These are phyloP conservation scores for Cubamyces lactineus DNA, from an alignment of 768 basidiomycete species.

Conservation along the genomic window DNA sequence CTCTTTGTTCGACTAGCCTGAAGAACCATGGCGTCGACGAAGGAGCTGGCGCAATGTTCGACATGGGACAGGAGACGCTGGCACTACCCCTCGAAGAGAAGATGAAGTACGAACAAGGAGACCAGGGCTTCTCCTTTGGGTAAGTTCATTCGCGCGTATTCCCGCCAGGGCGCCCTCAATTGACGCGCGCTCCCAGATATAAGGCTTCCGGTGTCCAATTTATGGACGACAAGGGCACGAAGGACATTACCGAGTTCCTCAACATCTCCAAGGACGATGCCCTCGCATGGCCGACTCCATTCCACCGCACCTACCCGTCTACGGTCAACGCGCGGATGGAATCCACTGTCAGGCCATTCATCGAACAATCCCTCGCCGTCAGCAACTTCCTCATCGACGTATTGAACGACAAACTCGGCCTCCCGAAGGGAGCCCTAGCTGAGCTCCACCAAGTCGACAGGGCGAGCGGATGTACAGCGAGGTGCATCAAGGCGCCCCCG, in stretches of 20 bases:
- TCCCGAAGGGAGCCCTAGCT: constrained; percentile 37
- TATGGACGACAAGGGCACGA: constrained; percentile 38
- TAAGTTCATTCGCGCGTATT: not conserved
- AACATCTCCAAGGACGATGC: constrained; percentile 43
- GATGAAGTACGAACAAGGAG: constrained; percentile 47
- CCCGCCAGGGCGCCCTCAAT: not conserved
- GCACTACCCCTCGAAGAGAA: constrained; percentile 46
- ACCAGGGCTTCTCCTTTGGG: constrained; percentile 46
- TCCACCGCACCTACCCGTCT: constrained; percentile 39
- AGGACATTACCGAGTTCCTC: constrained; percentile 40
- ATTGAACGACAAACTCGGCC: constrained; percentile 37
- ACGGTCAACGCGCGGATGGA: constrained; percentile 37
- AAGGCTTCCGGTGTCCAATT: constrained; percentile 38
- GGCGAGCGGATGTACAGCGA: constrained; percentile 37
- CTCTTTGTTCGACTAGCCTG: constrained; percentile 37
- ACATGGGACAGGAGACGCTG: constrained; percentile 46
- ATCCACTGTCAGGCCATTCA: constrained; percentile 33
- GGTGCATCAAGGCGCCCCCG: constrained; percentile 40
- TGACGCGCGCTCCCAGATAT: constrained; percentile 23
- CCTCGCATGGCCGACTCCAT: constrained; percentile 35
- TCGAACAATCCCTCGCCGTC: constrained; percentile 35
- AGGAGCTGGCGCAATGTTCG: constrained; percentile 44
- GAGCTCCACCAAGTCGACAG: constrained; percentile 33
- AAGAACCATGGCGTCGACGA: constrained; percentile 47
- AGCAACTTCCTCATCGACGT: constrained; percentile 36